Base-by-base conservation (phyloP, 352 stramenopile species). In the Thalassiosira mediterranea region DNA sequence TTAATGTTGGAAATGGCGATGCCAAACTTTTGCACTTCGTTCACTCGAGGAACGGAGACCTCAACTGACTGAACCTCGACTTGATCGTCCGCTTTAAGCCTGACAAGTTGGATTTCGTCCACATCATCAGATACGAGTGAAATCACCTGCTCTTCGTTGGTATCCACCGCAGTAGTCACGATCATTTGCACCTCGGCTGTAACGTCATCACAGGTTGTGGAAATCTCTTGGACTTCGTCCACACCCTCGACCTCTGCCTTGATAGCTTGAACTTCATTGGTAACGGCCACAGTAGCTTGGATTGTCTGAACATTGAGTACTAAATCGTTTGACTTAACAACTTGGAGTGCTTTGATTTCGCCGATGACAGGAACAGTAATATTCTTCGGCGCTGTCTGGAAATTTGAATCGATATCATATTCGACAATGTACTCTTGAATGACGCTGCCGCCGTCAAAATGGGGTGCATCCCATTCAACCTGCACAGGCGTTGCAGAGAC, bases 241-340 rank as follows among this genome's bases (percentile, higher is more conserved):
- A 95, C 84, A 25, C 96, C 95, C 0, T 76, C 56, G 56, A 96
- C 29, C 88, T 94, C 44, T 74, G 90, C 97, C 8, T 95, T 95
- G 0, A 99, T 91, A 4, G 95, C 96, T 74, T 99, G 96, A 4
- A 96, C 81, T 76, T 99, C 96, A 73, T 99, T 99, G 13, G 89
- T 95, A 10, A 99, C 96, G 58, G 96, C 87, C 5, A 97, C 94
- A 0, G 94, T 97, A 0, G 93, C 95, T 68, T 96, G 88, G 3
- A 98, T 92, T 49, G 93, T 93, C 67, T 99, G 96, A 49, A 97
- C 93, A 81, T 98, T 96, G 47, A 96, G 95, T 3, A 96, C 83
- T 4, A 97, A 89, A 21, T 93, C 83, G 15, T 75, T 91, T 28
- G 65, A 71, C 23, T 87, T 88, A 1, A 98, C 60, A 2, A 98